These are phyloP conservation scores for Blechomonas ayalai DNA, from an alignment of 208 protist genomes.

Conservation along the genomic window DNA sequence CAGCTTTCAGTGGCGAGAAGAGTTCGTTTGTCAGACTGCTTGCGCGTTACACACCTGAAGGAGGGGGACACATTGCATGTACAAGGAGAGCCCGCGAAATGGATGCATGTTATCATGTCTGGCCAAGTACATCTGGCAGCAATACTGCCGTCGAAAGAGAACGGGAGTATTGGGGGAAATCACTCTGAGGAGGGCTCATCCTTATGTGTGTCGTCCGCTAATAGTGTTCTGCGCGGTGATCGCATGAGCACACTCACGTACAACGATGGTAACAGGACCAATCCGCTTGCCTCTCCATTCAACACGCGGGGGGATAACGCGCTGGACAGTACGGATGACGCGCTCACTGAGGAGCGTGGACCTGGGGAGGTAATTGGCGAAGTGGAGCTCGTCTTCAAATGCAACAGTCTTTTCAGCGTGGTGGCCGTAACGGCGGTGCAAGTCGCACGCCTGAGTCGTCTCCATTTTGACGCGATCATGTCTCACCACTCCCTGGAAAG, in stretches of 20 bases:
- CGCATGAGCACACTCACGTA: too few relatives aligned
- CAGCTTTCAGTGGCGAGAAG: conserved; percentile 25
- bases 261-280: not conserved
- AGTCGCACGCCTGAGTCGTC: conserved; percentile 47
- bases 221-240: too few relatives aligned
- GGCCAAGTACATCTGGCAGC: conserved; percentile 40
- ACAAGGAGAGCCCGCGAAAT: conserved; percentile 46
- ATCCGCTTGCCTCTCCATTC: not conserved
- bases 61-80: conserved; percentile 28
- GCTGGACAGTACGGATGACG: not conserved
- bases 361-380: conserved; percentile 44
- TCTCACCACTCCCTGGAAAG: conserved; percentile 20
- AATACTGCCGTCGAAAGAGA: not conserved
- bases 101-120: conserved; percentile 74
- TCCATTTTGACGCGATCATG: conserved; percentile 63
- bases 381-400: conserved; percentile 52
- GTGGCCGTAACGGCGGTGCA: conserved; percentile 31
- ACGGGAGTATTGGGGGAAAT: too few relatives aligned
- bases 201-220: too few relatives aligned
- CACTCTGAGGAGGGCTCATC: too few relatives aligned
- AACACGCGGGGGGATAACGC: not conserved
- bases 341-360: not conserved
- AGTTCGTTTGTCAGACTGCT: conserved; percentile 38
- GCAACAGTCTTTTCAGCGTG: conserved; percentile 33
- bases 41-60: conserved; percentile 44